Conservation (phyloP, 2,329 filamentous ascomycete species). For the Aotearoamyces nothofagi region DNA sequence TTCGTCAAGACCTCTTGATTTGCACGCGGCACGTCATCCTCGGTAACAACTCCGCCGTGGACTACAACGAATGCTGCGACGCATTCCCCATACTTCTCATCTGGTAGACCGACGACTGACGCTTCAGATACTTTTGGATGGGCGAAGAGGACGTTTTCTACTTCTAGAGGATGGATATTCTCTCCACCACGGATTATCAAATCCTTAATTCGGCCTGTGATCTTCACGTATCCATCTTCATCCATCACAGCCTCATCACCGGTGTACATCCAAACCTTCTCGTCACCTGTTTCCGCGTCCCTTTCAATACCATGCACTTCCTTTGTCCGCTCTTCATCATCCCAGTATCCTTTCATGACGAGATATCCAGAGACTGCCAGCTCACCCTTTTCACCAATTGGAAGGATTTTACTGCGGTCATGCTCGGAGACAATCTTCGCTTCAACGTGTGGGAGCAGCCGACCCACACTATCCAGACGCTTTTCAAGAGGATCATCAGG, state of each 20-base stretch:
- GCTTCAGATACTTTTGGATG: slow-evolving; percentile 59
- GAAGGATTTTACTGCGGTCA: slow-evolving; percentile 43
- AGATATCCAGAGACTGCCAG: slow-evolving; percentile 73
- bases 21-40: neutral
- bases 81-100: slow-evolving; percentile 70
- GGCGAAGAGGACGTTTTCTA: slow-evolving; percentile 75
- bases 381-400: slow-evolving; percentile 58
- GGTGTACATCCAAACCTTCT: slow-evolving; percentile 66
- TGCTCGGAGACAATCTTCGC: slow-evolving; percentile 61
- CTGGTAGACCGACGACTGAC: slow-evolving; percentile 70
- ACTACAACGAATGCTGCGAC: slow-evolving; percentile 71
- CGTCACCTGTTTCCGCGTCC: slow-evolving; percentile 10
- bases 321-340: slow-evolving; percentile 50
- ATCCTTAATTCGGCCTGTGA: slow-evolving; percentile 89
- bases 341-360: slow-evolving; percentile 85
- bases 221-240: slow-evolving; percentile 65
- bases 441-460: slow-evolving; percentile 67
- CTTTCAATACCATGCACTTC: slow-evolving; percentile 46
- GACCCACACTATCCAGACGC: slow-evolving; percentile 56
- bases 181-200: slow-evolving; percentile 90
- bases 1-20: neutral
- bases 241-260: slow-evolving; percentile 89
- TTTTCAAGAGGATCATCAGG: slow-evolving; percentile 52
- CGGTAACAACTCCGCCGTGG: slow-evolving; percentile 19
- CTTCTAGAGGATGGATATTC: slow-evolving; percentile 87